These are phyloP conservation scores for Neopestalotiopsis clavispora DNA, from an alignment of 2,329 filamentous ascomycete genomes.

Conservation along the genomic window DNA sequence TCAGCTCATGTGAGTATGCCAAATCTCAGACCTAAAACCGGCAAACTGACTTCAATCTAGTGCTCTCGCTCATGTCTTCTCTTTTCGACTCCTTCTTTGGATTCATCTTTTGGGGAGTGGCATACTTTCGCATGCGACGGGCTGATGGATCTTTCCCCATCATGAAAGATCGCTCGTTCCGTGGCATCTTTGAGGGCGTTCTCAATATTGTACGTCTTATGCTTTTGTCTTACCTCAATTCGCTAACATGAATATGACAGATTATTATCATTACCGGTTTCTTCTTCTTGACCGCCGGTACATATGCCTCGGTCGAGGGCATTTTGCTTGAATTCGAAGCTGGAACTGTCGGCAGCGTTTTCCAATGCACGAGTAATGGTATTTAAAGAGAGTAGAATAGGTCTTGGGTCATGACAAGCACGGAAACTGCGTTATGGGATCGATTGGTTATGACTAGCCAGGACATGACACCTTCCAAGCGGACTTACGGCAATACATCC, in stretches of 20 bases:
- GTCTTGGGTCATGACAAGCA: neutral
- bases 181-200: slow-evolving; percentile 58
- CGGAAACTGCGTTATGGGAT: neutral
- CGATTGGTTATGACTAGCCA: neutral
- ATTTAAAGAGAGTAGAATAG: slow-evolving; percentile 43
- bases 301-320: slow-evolving; percentile 76
- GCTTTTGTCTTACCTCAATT: neutral
- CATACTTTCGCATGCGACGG: slow-evolving; percentile 76
- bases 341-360: slow-evolving; percentile 71
- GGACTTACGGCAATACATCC: neutral
- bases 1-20: slow-evolving; percentile 67
- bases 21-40: slow-evolving; percentile 35
- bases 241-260: neutral
- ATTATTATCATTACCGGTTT: slow-evolving; percentile 75
- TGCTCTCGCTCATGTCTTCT: slow-evolving; percentile 79
- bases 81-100: slow-evolving; percentile 93
- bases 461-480: neutral
- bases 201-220: slow-evolving; percentile 63
- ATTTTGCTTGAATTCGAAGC: slow-evolving; percentile 75
- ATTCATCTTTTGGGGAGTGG: slow-evolving; percentile 93
- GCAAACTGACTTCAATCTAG: slow-evolving; percentile 34
- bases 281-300: slow-evolving; percentile 83
- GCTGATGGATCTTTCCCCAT: slow-evolving; percentile 63
- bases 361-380: slow-evolving; percentile 74
- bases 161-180: slow-evolving; percentile 57